Conservation (phyloP, 139 green algal genomes). For the Yamagishiella unicocca region DNA sequence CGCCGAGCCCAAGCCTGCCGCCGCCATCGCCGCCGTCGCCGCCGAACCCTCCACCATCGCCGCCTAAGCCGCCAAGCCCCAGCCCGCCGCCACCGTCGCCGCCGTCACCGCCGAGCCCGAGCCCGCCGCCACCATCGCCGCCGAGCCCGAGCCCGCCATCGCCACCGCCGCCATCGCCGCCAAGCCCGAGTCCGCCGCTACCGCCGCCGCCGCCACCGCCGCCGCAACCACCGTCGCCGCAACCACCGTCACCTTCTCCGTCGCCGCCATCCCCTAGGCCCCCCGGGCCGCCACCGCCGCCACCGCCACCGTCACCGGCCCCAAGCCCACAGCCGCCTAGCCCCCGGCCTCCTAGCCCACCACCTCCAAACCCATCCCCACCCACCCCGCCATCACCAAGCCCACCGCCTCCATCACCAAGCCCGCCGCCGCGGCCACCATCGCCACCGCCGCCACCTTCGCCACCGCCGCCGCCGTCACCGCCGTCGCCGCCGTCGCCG, state of each 20-base stretch:
- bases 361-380: background rate
- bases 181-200: background rate
- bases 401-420: background rate
- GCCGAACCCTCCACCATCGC: background rate
- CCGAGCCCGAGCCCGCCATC: constrained; percentile 7
- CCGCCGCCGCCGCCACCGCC: background rate
- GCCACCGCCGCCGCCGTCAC: background rate
- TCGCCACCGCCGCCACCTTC: background rate
- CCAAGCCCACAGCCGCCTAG: background rate
- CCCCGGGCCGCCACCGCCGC: background rate
- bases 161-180: background rate
- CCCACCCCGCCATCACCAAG: background rate
- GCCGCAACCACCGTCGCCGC: background rate
- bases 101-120: background rate
- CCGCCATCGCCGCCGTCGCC: background rate
- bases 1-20: background rate
- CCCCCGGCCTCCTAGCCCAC: background rate
- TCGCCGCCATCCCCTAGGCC: background rate
- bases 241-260: background rate
- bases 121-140: background rate
- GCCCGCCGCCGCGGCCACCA: background rate
- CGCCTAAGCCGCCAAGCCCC: background rate
- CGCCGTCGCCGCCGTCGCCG: background rate
- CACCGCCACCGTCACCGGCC: background rate
- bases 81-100: background rate